These are phyloP conservation scores for Carex kokanica DNA, from an alignment of 176 grass and related monocot genomes.

Conservation along the genomic window DNA sequence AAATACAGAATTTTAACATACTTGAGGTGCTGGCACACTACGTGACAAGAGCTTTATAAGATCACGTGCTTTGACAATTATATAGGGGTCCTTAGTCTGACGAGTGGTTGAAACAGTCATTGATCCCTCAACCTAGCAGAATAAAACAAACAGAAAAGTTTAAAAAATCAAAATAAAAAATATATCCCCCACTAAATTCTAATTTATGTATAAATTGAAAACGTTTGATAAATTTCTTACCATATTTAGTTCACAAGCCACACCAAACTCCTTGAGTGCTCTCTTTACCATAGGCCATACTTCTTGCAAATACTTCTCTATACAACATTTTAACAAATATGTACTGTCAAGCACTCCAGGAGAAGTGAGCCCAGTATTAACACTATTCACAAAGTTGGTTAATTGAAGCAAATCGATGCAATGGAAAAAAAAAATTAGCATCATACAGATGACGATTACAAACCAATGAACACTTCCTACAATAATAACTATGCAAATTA, in stretches of 20 bases:
- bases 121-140: constrained; percentile 72
- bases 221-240: constrained; percentile 25
- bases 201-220: neutral
- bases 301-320: constrained; percentile 97
- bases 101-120: constrained; percentile 91
- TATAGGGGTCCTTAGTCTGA: constrained; percentile 87
- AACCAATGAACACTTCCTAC: neutral
- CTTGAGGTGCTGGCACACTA: constrained; percentile 89
- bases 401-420: neutral
- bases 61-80: constrained; percentile 88
- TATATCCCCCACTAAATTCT: neutral
- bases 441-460: neutral
- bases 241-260: constrained; percentile 93
- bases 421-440: neutral
- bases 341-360: neutral
- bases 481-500: neutral
- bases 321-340: neutral
- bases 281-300: constrained; percentile 78
- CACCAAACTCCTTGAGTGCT: constrained; percentile 63
- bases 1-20: constrained; percentile 13
- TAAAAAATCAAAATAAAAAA: neutral
- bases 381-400: too few species aligned
- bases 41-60: constrained; percentile 84
- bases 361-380: neutral
- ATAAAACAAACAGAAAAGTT: constrained; percentile 10